phyloP scores from a whole-genome alignment of 768 basidiomycete genomes.

The Fistulinella prunicolor region DNA sequence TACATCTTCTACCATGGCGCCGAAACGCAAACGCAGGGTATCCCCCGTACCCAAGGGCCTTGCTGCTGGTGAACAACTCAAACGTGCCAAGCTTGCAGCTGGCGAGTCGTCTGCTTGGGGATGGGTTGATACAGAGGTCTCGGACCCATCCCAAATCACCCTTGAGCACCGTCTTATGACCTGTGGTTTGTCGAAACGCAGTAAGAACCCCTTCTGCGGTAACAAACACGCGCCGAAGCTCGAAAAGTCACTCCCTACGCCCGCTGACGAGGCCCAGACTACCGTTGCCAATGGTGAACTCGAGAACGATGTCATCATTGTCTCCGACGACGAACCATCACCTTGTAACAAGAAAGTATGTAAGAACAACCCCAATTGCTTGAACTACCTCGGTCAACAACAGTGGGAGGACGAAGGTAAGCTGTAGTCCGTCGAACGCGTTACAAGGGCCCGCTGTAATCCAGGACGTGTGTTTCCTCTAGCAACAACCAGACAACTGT shows the following conservation, averaged over 20 bases:
- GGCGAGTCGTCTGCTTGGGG: slow-evolving; percentile 59
- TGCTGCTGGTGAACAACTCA: slow-evolving; percentile 59
- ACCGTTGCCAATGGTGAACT: slow-evolving; percentile 40
- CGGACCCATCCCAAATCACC: slow-evolving; percentile 56
- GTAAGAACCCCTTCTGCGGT: slow-evolving; percentile 49
- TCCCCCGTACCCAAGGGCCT: slow-evolving; percentile 50
- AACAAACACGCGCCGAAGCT: slow-evolving; percentile 48
- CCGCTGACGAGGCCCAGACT: slow-evolving; percentile 8
- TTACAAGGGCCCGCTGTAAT: slow-evolving; percentile 1
- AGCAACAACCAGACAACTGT: slow-evolving; percentile 52
- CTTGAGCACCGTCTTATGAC: slow-evolving; percentile 61
- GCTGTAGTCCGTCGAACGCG: slow-evolving; percentile 15
- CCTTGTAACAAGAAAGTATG: slow-evolving; percentile 64
- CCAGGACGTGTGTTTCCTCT: slow-evolving; percentile 14
- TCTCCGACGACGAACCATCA: slow-evolving; percentile 63
- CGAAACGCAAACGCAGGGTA: slow-evolving; percentile 56
- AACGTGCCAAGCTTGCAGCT: slow-evolving; percentile 50
- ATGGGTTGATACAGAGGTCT: slow-evolving; percentile 74
- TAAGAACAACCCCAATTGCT: slow-evolving; percentile 75
- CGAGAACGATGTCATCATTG: slow-evolving; percentile 62
- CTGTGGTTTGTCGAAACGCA: slow-evolving; percentile 61
- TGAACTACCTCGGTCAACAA: slow-evolving; percentile 85
- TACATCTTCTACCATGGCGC: slow-evolving; percentile 40
- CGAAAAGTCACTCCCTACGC: slow-evolving; percentile 13
- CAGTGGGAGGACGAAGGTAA: slow-evolving; percentile 74